Percentiles rank a stretch among this genome's conserved stretches.
phyloP scores from a whole-genome alignment of 306 rosid genomes.

The Arachis hypogaea region DNA sequence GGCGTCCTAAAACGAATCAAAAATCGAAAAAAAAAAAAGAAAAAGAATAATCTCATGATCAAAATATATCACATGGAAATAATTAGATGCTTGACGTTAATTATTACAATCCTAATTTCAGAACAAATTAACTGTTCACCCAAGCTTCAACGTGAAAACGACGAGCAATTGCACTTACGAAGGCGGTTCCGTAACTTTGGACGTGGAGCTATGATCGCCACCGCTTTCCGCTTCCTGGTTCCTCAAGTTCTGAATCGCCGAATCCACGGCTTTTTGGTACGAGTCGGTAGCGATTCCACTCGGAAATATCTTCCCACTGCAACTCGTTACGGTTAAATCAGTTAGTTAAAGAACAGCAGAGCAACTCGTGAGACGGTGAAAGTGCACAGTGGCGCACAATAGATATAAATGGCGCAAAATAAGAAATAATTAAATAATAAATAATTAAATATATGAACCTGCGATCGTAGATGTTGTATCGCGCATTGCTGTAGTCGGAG shows the following conservation, averaged over 20 bases:
- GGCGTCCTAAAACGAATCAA: slow-evolving; percentile 48
- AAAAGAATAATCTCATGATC: not conserved
- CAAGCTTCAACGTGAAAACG: slow-evolving; percentile 20
- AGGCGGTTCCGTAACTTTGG: slow-evolving; percentile 50
- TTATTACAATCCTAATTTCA: not conserved
- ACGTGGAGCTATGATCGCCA: slow-evolving; percentile 12
- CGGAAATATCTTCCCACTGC: slow-evolving; percentile 84
- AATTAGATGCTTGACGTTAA: not conserved
- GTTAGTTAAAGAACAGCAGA: slow-evolving; percentile 8
- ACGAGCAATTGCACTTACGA: slow-evolving; percentile 51
- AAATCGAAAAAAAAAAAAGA: not conserved
- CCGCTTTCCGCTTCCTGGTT: slow-evolving; percentile 47
- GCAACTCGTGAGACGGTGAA: not conserved
- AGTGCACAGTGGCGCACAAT: not conserved
- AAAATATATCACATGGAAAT: not conserved
- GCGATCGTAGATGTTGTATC: slow-evolving; percentile 84
- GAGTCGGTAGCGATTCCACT: slow-evolving; percentile 85
- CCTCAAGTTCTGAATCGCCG: slow-evolving; percentile 70
- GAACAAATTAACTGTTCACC: slow-evolving; percentile 1
- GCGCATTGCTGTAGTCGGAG: slow-evolving; percentile 94
- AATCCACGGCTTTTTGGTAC: slow-evolving; percentile 89
- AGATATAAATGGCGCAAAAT: not conserved
- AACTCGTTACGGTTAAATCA: slow-evolving; percentile 3
- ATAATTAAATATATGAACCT: slow-evolving; percentile 45
- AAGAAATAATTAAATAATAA: not conserved